phyloP scores from a whole-genome alignment of 108 stramenopile species.

The Skeletonema marinoi region DNA sequence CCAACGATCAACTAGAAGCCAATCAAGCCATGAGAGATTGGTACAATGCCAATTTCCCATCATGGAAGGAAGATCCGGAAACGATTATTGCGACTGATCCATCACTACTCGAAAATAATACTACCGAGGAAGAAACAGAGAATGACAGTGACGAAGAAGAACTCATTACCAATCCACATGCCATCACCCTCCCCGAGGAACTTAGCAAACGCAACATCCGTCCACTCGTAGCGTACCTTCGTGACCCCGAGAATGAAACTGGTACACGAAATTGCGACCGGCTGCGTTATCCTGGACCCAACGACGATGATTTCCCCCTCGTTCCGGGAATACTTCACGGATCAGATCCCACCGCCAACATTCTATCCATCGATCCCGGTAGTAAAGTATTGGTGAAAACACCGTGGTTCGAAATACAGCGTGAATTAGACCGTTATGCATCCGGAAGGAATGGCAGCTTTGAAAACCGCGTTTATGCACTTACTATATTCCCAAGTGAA shows the following conservation, averaged over 20 bases:
- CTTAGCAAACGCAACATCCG: constrained; percentile 49
- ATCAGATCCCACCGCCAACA: constrained; percentile 61
- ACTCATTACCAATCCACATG: not conserved
- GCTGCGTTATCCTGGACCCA: constrained; percentile 36
- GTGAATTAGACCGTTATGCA: constrained; percentile 79
- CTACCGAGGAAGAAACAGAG: not conserved
- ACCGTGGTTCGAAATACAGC: constrained; percentile 69
- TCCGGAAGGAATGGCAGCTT: constrained; percentile 36
- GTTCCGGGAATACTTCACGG: constrained; percentile 85
- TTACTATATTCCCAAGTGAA: constrained; percentile 59
- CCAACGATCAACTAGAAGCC: constrained; percentile 40
- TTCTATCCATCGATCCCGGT: constrained; percentile 41
- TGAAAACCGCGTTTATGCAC: constrained; percentile 72
- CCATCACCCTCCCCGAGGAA: constrained; percentile 15
- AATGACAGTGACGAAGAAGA: constrained; percentile 1
- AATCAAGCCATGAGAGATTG: constrained; percentile 29
- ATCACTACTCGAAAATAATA: constrained; percentile 1
- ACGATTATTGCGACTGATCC: not conserved
- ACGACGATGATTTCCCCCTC: constrained; percentile 38
- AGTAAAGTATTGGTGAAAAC: constrained; percentile 70
- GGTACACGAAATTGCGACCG: constrained; percentile 39
- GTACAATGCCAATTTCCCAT: constrained; percentile 31
- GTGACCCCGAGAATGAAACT: constrained; percentile 37
- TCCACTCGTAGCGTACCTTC: constrained; percentile 46
- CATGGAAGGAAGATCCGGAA: constrained; percentile 23